Evolutionary conservation across 2,329 filamentous ascomycete species (phyloP).

Genomic region (Ophiocordyceps camponoti-saundersi): DNA sequence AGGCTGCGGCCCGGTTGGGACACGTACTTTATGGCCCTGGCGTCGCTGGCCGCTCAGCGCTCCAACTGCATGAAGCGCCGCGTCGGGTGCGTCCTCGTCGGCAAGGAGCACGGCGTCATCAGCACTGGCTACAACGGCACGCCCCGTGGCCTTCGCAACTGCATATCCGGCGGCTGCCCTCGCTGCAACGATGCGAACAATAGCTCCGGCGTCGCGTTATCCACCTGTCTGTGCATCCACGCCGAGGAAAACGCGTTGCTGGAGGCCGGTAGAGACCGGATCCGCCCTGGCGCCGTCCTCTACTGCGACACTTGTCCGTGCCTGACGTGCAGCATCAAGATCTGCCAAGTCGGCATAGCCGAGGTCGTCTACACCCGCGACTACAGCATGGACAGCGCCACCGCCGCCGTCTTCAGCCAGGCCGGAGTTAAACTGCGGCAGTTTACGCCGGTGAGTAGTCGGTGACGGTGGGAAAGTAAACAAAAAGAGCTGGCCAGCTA

Average conservation of each 20-base stretch:
- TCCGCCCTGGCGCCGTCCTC: conserved; percentile 64
- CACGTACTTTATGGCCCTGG: conserved; percentile 95
- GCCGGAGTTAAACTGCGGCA: conserved; percentile 76
- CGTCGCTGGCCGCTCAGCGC: conserved; percentile 73
- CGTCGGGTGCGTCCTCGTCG: conserved; percentile 84
- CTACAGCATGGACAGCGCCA: conserved; percentile 85
- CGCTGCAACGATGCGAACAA: conserved; percentile 62
- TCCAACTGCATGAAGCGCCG: conserved; percentile 97
- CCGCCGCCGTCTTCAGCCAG: conserved; percentile 65
- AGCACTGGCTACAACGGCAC: conserved; percentile 97
- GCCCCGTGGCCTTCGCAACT: conserved; percentile 77
- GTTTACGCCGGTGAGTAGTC: conserved; percentile 69
- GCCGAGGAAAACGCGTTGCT: conserved; percentile 94
- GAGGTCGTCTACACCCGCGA: conserved; percentile 91
- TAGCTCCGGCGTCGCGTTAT: conserved; percentile 52
- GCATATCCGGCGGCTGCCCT: conserved; percentile 77
- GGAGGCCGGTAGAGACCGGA: conserved; percentile 82
- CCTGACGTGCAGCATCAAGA: conserved; percentile 96
- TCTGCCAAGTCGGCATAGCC: conserved; percentile 85
- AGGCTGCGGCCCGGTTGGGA: conserved; percentile 87
- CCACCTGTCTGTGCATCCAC: conserved; percentile 90
- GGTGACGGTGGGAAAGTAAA: background rate
- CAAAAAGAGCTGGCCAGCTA: background rate
- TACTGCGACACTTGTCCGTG: conserved; percentile 97
- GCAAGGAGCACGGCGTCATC: conserved; percentile 66